Base-by-base conservation (phyloP, 2,329 filamentous ascomycete genomes). In the Eutypella sp. region DNA sequence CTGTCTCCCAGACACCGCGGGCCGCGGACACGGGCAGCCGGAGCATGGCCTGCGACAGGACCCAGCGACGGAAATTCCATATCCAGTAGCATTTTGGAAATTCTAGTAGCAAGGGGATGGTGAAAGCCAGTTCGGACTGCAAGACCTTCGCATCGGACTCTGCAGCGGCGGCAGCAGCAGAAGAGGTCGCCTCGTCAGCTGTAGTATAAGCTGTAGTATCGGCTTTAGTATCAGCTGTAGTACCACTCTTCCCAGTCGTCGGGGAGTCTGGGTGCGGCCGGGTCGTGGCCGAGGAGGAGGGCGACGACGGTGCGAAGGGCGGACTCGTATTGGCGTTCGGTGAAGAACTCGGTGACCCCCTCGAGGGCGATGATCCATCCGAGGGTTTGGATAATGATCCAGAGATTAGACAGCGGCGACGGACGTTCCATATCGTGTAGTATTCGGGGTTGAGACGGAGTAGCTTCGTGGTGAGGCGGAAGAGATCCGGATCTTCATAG, bases 11-110 rank as follows among this genome's bases (percentile, higher is more conserved):
- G 41, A 96, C 73, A 33, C 74, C 68, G 19, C 78, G 75, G 2
- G 89, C 81, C 15, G 71, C 61, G 0, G 70, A 47, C 1, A 67
- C 51, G 2, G 81, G 76, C 9, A 96, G 72, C 16, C 83, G 73
- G 11, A 74, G 63, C 40, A 85, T 87, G 27, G 84, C 83, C 63
- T 89, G 80, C 45, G 84, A 73, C 13, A 99, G 73, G 3, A 92
- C 72, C 91, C 93, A 99, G 39, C 85, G 69, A 23, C 93, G 84
- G 67, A 96, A 92, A 57, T 96, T 95, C 93, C 93, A 99, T 60
- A 99, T 92, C 92, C 93, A 97, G 71, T 99, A 99, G 74, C 93
- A 97, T 66, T 99, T 99, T 6, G 93, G 93, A 54, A 82, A 92
- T 54, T 89, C 82, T 53, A 88, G 78, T 41, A 99, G 78, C 18